Evolutionary conservation across 306 rosid genomes (phyloP), one percentile per base, ranked within the genome.

Genomic region (Acmispon strigosus): DNA sequence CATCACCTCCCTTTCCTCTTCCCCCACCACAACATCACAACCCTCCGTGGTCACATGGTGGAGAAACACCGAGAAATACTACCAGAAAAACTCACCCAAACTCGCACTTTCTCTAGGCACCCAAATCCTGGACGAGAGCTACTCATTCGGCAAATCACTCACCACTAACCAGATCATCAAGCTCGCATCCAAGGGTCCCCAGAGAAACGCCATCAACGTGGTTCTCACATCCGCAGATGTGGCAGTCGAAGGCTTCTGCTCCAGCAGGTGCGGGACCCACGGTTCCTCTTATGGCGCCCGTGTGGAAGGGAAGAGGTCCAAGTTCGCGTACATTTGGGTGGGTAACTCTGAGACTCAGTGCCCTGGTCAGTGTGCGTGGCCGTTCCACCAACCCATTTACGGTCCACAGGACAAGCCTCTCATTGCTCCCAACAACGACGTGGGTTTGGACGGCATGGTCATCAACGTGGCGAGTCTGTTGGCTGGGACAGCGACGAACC

Each of bases 291-390:
- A 6, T 4, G 80, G 79, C 2, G 62, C 83, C 2, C 41, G 69
- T 14, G 32, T 75, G 10, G 62, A 74, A 6, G 77, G 81, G 0
- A 84, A 80, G 66, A 53, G 50, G 2, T 24, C 64, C 74, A 88
- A 73, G 52, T 89, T 83, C 10, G 87, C 89, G 0, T 89, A 83
- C 76, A 74, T 89, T 1, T 90, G 93, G 96, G 89, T 90, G 0
- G 93, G 93, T 0, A 90, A 90, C 83, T 84, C 93, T 0, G 90
- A 83, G 47, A 80, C 81, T 0, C 91, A 90, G 57, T 90, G 96
- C 62, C 85, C 96, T 0, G 92, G 96, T 5, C 96, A 89, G 10
- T 89, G 96, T 72, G 89, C 92, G 1, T 89, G 92, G 96, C 96
- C 92, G 0, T 89, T 87, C 81, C 96, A 90, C 76, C 92, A 90